Conservation (phyloP, 2,329 filamentous ascomycete species). For the Colletotrichum tanaceti region DNA sequence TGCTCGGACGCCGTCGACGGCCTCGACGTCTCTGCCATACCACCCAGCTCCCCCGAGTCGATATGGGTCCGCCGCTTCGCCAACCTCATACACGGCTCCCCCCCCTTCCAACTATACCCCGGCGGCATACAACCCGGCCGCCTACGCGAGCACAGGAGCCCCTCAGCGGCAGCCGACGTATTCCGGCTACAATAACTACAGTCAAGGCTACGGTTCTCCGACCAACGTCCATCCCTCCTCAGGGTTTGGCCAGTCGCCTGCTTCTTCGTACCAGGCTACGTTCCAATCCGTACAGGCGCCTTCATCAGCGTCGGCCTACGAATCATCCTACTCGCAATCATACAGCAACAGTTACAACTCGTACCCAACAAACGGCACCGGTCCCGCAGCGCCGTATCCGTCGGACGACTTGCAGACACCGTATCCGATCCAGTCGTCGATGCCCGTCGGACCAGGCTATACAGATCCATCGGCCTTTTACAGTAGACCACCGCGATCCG, state of each 20-base stretch:
- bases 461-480: conserved; percentile 61
- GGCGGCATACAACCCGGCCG: conserved; percentile 69
- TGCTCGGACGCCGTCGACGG: conserved; percentile 65
- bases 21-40: conserved; percentile 64
- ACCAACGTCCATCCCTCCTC: conserved; percentile 51
- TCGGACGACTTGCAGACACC: conserved; percentile 57
- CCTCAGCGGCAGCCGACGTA: conserved; percentile 66
- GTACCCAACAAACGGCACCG: conserved; percentile 55
- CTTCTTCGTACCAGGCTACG: conserved; percentile 47
- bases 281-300: conserved; percentile 42
- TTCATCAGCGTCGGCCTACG: conserved; percentile 49
- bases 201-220: conserved; percentile 55
- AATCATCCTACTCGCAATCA: conserved; percentile 47
- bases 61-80: conserved; percentile 53
- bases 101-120: conserved; percentile 58
- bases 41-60: conserved; percentile 57
- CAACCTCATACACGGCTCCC: conserved; percentile 53
- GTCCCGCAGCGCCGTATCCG: conserved; percentile 52
- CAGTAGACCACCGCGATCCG: conserved; percentile 59
- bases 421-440: conserved; percentile 64
- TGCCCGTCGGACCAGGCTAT: conserved; percentile 65
- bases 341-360: conserved; percentile 46
- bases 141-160: conserved; percentile 62
- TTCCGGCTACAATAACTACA: conserved; percentile 60
- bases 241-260: conserved; percentile 53